Percentiles rank a stretch among this genome's conserved stretches.
phyloP scores from a whole-genome alignment of 768 basidiomycete species.

The Trametes cubensis region DNA sequence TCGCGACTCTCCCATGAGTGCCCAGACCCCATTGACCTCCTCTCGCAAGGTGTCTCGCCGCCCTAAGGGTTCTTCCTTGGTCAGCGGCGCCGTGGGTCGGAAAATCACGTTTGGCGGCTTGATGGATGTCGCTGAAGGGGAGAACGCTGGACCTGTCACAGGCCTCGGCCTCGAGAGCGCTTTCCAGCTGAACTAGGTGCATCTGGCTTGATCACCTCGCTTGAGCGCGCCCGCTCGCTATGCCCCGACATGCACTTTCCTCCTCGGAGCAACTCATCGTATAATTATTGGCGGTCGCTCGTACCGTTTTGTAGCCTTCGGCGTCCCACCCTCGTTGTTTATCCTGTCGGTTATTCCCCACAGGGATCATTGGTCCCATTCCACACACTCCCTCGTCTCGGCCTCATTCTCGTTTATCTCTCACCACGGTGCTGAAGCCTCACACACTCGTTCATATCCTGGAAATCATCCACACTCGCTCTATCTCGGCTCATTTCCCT shows the following conservation, averaged over 20 bases:
- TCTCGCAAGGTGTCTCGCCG: constrained; percentile 51
- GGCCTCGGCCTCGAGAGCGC: constrained; percentile 63
- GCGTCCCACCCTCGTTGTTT: constrained; percentile 12
- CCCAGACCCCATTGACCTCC: constrained; percentile 31
- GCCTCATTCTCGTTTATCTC: not conserved
- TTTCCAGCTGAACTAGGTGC: constrained; percentile 59
- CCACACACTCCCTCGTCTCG: constrained; percentile 14
- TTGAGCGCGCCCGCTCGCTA: not conserved
- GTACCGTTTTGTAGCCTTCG: constrained; percentile 5
- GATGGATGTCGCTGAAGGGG: constrained; percentile 41
- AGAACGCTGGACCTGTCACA: constrained; percentile 36
- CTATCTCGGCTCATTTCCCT: not conserved
- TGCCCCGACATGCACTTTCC: not conserved
- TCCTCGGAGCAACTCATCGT: constrained; percentile 1
- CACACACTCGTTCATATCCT: constrained; percentile 11
- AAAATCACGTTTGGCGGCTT: constrained; percentile 70
- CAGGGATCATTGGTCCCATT: not conserved
- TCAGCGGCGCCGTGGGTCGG: constrained; percentile 46
- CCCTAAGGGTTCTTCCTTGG: constrained; percentile 41
- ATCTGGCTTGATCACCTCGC: not conserved
- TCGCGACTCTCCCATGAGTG: constrained; percentile 1
- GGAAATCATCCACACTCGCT: not conserved
- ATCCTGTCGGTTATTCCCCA: constrained; percentile 6
- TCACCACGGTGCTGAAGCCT: not conserved
- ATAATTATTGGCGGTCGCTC: constrained; percentile 14